Evolutionary conservation across 2,329 filamentous ascomycete species (phyloP), one percentile per base, ranked within the genome.

Genomic region (Fusarium brevicatenulatum): DNA sequence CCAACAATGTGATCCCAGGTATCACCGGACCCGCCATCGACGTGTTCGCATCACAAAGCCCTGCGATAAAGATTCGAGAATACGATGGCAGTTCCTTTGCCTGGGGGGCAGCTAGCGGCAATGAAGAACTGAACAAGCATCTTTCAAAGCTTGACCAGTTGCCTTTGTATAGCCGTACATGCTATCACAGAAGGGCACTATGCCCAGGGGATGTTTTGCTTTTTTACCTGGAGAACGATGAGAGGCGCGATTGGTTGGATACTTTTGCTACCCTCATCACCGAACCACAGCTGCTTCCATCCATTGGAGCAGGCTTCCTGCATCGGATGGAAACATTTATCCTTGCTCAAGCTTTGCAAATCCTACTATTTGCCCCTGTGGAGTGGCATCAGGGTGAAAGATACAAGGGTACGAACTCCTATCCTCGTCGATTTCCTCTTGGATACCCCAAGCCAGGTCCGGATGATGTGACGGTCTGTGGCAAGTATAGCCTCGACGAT

Each of bases 1-100:
- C 28, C 28, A 30, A 28, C 2, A n/a, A 5, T 11, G 28, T 49
- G 12, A 13, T 49, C 0, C 19, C 28, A 8, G 46, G 28, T 32
- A 49, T 49, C 28, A 28, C 32, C 28, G 46, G 46, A n/a, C 46
- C 46, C 16, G 46, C 46, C 28, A 49, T 49, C 9, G 46, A 49
- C 9, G 19, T 49, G 19, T 30, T 47, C 2, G 44, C 4, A 11
- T 30, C 28, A 7, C 5, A 30, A 0, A 47, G n/a, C 19, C 9
- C 0, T 2, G 4, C 5, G 13, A 9, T n/a, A 9, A 47, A 30
- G 13, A n/a, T 47, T 3, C 28, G 25, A 7, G 19, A 49, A 19
- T 32, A 49, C 9, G 46, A 49, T 16, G 21, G 11, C 19, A 49
- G 0, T 10, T n/a, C 28, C 8, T 47, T 47, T 21, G 28, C 44